phyloP scores from a whole-genome alignment of 1,284 basidiomycete species.

The Irpex lacteus region DNA sequence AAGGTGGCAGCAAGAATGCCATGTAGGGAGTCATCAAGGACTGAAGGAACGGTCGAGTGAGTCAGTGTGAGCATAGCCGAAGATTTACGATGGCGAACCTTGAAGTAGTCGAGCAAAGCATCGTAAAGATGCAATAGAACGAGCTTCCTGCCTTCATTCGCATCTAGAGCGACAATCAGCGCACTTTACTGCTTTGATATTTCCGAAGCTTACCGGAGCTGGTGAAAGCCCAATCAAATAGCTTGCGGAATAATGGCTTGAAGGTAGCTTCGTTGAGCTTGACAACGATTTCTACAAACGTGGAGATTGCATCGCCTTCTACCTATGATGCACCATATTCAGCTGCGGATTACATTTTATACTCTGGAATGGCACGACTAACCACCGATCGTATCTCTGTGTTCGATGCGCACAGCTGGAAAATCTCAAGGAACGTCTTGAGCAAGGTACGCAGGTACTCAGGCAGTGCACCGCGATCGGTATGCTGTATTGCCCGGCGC shows the following conservation, averaged over 20 bases:
- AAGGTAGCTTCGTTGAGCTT: slow-evolving; percentile 95
- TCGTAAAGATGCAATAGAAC: slow-evolving; percentile 76
- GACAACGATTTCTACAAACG: slow-evolving; percentile 87
- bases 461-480: slow-evolving; percentile 63
- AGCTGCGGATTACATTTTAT: neutral
- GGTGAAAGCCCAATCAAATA: slow-evolving; percentile 95
- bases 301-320: slow-evolving; percentile 56
- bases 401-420: slow-evolving; percentile 57
- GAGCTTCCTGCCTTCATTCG: slow-evolving; percentile 47
- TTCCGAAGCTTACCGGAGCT: slow-evolving; percentile 41
- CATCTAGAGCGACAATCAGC: slow-evolving; percentile 1
- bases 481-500: slow-evolving; percentile 61
- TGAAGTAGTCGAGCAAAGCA: slow-evolving; percentile 80
- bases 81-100: slow-evolving; percentile 42
- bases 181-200: neutral
- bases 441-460: slow-evolving; percentile 75
- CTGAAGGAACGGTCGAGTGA: slow-evolving; percentile 34
- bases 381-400: slow-evolving; percentile 29
- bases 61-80: neutral
- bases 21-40: slow-evolving; percentile 91
- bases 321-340: slow-evolving; percentile 33
- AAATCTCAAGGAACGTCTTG: slow-evolving; percentile 79
- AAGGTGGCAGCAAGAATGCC: slow-evolving; percentile 70
- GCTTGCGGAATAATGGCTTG: slow-evolving; percentile 86
- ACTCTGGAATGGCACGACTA: slow-evolving; percentile 28